phyloP scores from a whole-genome alignment of 148 eudicot species.

The Arbutus unedo region DNA sequence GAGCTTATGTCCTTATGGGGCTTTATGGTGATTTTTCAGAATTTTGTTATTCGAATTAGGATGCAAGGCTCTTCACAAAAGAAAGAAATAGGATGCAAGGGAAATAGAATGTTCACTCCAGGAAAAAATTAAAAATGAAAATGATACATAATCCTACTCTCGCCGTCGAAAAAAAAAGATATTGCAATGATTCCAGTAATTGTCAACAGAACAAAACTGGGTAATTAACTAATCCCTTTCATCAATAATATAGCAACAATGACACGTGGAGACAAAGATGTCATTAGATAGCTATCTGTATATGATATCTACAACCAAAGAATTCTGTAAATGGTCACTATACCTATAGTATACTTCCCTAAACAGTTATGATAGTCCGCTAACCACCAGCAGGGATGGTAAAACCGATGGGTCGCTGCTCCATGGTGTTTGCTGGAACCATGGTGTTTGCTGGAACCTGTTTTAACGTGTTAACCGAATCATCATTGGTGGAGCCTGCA shows the following conservation, averaged over 20 bases:
- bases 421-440: slow-evolving; percentile 16
- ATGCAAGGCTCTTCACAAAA: neutral
- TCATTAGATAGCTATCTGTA: neutral
- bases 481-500: slow-evolving; percentile 12
- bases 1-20: too few species aligned
- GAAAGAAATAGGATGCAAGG: neutral
- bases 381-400: slow-evolving; percentile 33
- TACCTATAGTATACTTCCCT: neutral
- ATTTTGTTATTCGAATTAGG: neutral
- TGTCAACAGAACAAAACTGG: slow-evolving; percentile 6
- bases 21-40: neutral
- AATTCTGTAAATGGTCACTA: slow-evolving; percentile 2
- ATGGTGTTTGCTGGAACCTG: slow-evolving; percentile 13
- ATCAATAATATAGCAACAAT: neutral
- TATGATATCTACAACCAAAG: slow-evolving; percentile 10
- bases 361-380: neutral
- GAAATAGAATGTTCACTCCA: neutral
- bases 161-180: neutral
- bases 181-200: neutral
- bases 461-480: neutral
- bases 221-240: slow-evolving; percentile 6
- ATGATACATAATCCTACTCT: neutral
- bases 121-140: neutral
- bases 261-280: neutral
- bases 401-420: slow-evolving; percentile 19